phyloP scores from a whole-genome alignment of 257 asterid genomes.

The Fraxinus americana region DNA sequence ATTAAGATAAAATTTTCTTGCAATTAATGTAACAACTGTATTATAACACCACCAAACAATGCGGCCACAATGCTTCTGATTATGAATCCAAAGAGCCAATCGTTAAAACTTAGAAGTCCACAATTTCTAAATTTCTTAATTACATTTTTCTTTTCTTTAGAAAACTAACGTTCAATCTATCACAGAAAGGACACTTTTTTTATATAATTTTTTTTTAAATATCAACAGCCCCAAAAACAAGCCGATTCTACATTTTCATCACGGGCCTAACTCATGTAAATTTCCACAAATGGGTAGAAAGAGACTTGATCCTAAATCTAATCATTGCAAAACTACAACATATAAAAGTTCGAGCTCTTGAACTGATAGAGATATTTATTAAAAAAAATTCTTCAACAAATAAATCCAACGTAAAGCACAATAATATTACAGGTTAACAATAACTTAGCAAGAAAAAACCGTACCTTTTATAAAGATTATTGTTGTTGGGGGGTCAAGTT shows the following conservation, averaged over 20 bases:
- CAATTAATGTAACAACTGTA: background rate
- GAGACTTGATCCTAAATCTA: too few relatives aligned
- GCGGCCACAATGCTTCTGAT: background rate
- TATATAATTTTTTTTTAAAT: too few relatives aligned
- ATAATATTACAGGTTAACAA: background rate
- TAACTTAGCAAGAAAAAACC: background rate
- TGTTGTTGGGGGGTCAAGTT: conserved; percentile 24
- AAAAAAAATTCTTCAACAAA: background rate
- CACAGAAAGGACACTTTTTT: too few relatives aligned
- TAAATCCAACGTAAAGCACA: background rate
- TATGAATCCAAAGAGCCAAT: background rate
- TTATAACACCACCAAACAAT: background rate
- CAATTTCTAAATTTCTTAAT: background rate
- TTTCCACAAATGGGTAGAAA: too few relatives aligned
- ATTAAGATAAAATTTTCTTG: background rate
- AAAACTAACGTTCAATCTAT: too few relatives aligned
- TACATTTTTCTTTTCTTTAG: too few relatives aligned
- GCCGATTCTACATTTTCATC: background rate
- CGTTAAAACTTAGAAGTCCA: background rate
- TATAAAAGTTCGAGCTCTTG: background rate
- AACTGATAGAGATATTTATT: background rate
- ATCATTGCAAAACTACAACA: too few relatives aligned
- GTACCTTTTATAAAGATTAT: conserved; percentile 52
- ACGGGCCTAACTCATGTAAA: background rate
- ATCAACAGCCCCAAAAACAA: background rate